Percentiles rank a stretch among this genome's conserved stretches.
Evolutionary conservation across 2,329 filamentous ascomycete species (phyloP).

Genomic region (Zymoseptoria ardabiliae): DNA sequence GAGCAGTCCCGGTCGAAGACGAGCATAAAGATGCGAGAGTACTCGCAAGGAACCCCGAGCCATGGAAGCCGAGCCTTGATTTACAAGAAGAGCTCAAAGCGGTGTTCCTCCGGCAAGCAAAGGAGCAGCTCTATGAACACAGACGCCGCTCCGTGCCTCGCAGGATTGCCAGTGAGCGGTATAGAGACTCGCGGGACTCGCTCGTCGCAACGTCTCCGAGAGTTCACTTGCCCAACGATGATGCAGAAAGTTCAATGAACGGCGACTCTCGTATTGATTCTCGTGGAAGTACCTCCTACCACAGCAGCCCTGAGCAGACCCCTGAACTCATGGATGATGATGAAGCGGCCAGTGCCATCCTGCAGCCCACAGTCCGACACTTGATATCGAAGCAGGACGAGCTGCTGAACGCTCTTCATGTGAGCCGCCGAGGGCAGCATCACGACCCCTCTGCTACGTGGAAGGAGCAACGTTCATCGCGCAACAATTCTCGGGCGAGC

Average conservation of each 20-base stretch:
- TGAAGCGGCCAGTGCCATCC: constrained; percentile 54
- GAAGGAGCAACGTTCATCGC: constrained; percentile 7
- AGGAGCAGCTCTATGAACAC: constrained; percentile 40
- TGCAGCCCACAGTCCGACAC: constrained; percentile 63
- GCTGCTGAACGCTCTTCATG: constrained; percentile 63
- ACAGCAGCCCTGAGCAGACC: neutral
- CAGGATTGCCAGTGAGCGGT: too few species aligned
- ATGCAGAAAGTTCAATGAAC: neutral
- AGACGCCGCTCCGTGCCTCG: neutral
- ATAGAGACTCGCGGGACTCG: neutral
- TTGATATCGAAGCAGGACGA: constrained; percentile 62
- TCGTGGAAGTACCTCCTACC: neutral
- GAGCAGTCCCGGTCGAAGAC: constrained; percentile 22
- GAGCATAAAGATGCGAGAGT: constrained; percentile 5
- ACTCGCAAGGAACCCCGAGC: constrained; percentile 12
- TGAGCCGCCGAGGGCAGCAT: constrained; percentile 31
- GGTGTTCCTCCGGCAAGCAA: constrained; percentile 58
- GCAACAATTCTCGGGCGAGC: neutral
- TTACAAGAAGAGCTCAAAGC: constrained; percentile 67
- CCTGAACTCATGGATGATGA: constrained; percentile 64
- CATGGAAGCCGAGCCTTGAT: constrained; percentile 48
- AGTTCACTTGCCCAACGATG: neutral
- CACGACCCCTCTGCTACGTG: constrained; percentile 4
- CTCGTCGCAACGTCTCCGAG: neutral
- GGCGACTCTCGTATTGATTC: neutral